Conservation (phyloP, 495 filamentous ascomycete genomes). For the Amniculicola lignicola region DNA sequence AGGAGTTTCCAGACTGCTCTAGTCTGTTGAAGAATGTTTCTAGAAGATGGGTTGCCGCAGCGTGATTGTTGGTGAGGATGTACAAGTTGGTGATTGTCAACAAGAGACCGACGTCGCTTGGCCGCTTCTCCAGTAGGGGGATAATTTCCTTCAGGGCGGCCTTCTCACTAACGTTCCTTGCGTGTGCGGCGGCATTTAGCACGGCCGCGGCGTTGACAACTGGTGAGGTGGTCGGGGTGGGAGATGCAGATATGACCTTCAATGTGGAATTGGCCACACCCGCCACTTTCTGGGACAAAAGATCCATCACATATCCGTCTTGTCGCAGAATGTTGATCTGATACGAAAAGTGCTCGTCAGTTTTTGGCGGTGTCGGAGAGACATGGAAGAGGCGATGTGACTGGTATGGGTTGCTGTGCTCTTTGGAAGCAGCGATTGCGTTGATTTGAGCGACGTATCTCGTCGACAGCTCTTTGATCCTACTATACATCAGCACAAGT, state of each 20-base stretch:
- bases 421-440: conserved; percentile 56
- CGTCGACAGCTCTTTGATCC: conserved; percentile 75
- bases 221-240: conserved; percentile 55
- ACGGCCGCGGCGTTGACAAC: conserved; percentile 65
- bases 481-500: conserved; percentile 43
- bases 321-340: conserved; percentile 65
- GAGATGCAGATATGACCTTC: conserved; percentile 53
- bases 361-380: conserved; percentile 55
- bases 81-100: conserved; percentile 85
- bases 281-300: conserved; percentile 73
- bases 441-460: conserved; percentile 78
- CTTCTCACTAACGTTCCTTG: conserved; percentile 60
- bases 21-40: conserved; percentile 70
- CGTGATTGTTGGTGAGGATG: conserved; percentile 68
- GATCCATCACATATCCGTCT: conserved; percentile 68
- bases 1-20: conserved; percentile 59
- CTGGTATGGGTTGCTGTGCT: conserved; percentile 70
- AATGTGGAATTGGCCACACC: conserved; percentile 67
- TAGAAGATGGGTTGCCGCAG: conserved; percentile 69
- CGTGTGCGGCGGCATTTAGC: conserved; percentile 75
- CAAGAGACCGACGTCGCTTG: conserved; percentile 78
- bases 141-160: conserved; percentile 70
- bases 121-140: conserved; percentile 69
- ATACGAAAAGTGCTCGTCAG: conserved; percentile 72
- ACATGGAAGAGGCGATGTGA: conserved; percentile 65